These are phyloP conservation scores for Aristolochia contorta DNA, from an alignment of 164 flowering plant genomes.

Conservation along the genomic window DNA sequence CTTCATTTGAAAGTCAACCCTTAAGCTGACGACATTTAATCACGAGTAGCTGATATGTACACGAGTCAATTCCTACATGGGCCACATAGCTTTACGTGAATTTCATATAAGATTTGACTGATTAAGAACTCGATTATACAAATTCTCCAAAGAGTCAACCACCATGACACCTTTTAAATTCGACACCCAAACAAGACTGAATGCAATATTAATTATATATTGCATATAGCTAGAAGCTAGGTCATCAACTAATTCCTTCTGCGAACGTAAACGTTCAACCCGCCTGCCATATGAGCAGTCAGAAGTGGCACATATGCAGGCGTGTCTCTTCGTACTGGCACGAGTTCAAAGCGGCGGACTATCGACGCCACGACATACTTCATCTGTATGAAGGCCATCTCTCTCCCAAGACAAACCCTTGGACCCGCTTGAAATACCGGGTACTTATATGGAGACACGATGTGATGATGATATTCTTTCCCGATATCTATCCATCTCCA, in stretches of 20 bases:
- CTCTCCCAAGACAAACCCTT: constrained; percentile 72
- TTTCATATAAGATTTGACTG: no score
- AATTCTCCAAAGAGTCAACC: no score
- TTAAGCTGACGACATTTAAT: no score
- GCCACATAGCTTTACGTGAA: no score
- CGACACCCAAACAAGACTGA: no score
- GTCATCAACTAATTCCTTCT: not conserved
- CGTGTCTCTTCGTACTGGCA: constrained; percentile 15
- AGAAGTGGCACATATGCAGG: constrained; percentile 42
- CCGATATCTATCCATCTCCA: constrained; percentile 53
- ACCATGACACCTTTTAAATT: no score
- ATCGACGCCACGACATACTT: constrained; percentile 59
- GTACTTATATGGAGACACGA: constrained; percentile 28
- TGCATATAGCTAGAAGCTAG: no score
- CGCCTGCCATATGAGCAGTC: constrained; percentile 68
- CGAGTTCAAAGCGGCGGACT: constrained; percentile 45
- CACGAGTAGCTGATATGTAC: no score
- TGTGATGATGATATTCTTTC: constrained; percentile 6
- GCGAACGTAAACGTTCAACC: constrained; percentile 28
- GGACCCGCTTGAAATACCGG: constrained; percentile 78
- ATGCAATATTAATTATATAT: no score
- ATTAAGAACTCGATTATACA: no score
- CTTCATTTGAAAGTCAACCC: no score
- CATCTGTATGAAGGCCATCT: constrained; percentile 85
- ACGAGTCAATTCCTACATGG: no score